phyloP scores from a whole-genome alignment of 805 yeast species.

The Zygotorulaspora florentina region DNA sequence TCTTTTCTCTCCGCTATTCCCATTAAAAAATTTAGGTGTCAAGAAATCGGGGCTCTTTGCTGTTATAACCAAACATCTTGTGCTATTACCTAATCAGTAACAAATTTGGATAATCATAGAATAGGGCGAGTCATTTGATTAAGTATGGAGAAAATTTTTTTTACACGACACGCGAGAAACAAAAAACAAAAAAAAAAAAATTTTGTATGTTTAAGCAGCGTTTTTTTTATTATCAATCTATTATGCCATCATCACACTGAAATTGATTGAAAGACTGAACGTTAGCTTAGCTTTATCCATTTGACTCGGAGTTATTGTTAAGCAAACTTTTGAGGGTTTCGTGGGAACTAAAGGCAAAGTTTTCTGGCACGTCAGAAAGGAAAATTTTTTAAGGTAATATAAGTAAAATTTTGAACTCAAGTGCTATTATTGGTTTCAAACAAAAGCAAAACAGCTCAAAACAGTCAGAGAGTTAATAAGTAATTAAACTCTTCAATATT shows the following conservation, averaged over 20 bases:
- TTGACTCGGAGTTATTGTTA: neutral
- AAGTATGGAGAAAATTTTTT: slow-evolving; percentile 9
- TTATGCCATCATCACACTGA: neutral
- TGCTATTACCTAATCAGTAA: too few species aligned
- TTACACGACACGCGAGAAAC: slow-evolving; percentile 12
- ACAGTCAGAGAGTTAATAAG: too few species aligned
- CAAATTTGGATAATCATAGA: neutral
- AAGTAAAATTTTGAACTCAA: neutral
- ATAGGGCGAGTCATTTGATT: slow-evolving; percentile 1
- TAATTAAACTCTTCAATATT: too few species aligned
- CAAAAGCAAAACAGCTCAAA: neutral
- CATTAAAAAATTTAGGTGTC: too few species aligned
- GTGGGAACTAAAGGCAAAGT: too few species aligned
- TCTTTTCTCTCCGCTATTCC: too few species aligned
- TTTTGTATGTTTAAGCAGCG: neutral
- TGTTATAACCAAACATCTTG: too few species aligned
- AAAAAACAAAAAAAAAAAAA: slow-evolving; percentile 5
- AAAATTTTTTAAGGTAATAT: neutral
- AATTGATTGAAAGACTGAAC: neutral
- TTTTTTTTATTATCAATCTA: neutral
- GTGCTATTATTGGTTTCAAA: neutral
- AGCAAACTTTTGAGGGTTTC: neutral
- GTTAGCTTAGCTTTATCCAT: neutral
- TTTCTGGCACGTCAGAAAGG: neutral
- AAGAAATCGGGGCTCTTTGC: too few species aligned